Base-by-base conservation (phyloP, 1,284 basidiomycete genomes). In the Cutaneotrichosporon cavernicola region DNA sequence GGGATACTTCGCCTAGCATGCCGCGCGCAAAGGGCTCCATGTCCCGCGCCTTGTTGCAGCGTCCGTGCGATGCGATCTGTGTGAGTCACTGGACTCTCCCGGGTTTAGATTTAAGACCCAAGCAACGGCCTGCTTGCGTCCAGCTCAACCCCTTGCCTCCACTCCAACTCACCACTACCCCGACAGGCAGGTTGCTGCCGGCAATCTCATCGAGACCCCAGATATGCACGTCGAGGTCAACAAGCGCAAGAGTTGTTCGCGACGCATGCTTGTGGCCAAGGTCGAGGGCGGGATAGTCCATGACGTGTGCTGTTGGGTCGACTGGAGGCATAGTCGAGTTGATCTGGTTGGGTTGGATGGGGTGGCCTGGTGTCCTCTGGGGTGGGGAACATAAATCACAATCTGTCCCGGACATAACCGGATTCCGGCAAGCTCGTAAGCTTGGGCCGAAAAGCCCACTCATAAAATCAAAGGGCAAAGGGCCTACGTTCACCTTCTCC, bases 51-150 rank as follows among this genome's bases (percentile, higher is more conserved):
- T 68, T 71, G 64, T 75, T 73, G 62, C 69, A 73, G 30, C 78
- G 67, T 2, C 78, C 78, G 66, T 80, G 78, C 1, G 72, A 69
- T 13, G 75, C 75, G 43, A 80, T 72, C 77, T 79, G 62, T 9
- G 51, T 31, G 10, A 18, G 18, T 9, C 32, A 40, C 53, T 36
- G n/a, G 1, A 26, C 26, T 26, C 26, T 26, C 26, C 26, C 1
- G 3, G 26, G 26, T 26, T 26, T 2, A 26, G 26, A n/a, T 26
- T 26, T 26, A 26, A 26, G 3, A 3, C 26, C 3, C 26, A 26
- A 26, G 26, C 3, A 26, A 26, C 26, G 26, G 26, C 26, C 26
- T 26, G 26, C 18, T 11, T 6, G 11, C 7, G 43, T 5, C 16
- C 18, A 10, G 18, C n/a, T n/a, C 8, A n/a, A 13, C 38, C 13